Evolutionary conservation across 257 asterid genomes (phyloP), one percentile per base, ranked within the genome.

Genomic region (Lycium ferocissimum): DNA sequence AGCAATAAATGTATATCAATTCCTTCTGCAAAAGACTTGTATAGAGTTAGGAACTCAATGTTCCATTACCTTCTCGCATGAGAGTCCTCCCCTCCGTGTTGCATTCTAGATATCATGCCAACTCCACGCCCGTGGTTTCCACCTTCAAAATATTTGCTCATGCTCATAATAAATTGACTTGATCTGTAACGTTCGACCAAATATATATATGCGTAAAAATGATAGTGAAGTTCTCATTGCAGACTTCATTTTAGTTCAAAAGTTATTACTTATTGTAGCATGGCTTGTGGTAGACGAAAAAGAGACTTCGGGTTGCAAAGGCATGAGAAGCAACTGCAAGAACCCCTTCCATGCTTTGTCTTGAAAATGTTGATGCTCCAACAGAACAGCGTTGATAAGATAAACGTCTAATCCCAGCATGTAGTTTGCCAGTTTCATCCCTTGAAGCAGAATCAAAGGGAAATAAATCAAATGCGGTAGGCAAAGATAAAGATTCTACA

Each of bases 341-440:
- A 56, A 83, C 53, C 67, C 59, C 80, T 63, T 22, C 35, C 7
- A 26, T 33, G 53, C 18, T 20, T 71, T 49, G 51, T 11, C 80
- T 49, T 37, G 80, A 72, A 51, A 38, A 2, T 56, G 26, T 11
- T 75, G 67, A 45, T 20, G 65, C 33, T 22, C 20, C 63, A 20
- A n/a, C n/a, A 0, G 61, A 47, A 12, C 81, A 45, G 20, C 37
- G 2, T 15, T 37, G 57, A 51, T 6, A 37, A 76, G 51, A 17
- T 18, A 8, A 78, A 78, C 38, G 86, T 47, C 71, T 84, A 35
- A 84, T 40, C 53, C 83, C 83, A 62, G 76, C 83, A 76, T 7
- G 78, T 20, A 76, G 17, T 43, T 84, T 8, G 6, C 79, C 79
- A 15, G 76, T 76, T 26, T 76, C 83, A 35, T 81, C 86, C 57